Base-by-base conservation (phyloP, 208 protist genomes). In the Trypanosoma brucei region DNA sequence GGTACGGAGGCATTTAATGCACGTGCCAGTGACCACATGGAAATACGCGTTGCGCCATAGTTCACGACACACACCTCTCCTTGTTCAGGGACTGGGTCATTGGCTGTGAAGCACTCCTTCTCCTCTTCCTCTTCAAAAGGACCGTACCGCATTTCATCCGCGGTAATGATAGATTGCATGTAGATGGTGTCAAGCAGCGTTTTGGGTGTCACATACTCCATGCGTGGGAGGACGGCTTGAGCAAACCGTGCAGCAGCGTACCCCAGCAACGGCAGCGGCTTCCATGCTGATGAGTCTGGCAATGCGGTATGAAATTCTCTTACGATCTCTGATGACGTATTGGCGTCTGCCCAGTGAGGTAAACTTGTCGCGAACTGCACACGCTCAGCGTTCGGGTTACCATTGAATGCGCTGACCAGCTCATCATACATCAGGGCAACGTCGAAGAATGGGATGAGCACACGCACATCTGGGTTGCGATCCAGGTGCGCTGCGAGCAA, bases 11-110 rank as follows among this genome's bases (percentile, higher is more conserved):
- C 66, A 52, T 78, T 40, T n/a, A 88, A 46, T 22, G 79, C 66
- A 35, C 70, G 68, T 1, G 56, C 37, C 34, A 81, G 55, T 0
- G 66, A 78, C 45, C 76, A 55, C 42, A 65, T 66, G 1, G 40
- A 44, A 31, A 88, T 83, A 56, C 40, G 33, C 34, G 68, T 69
- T 1, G 82, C 82, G 11, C 78, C 82, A 72, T 79, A 88, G 70
- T 84, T 88, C 45, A 62, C 55, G 9, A 13, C 55, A 36, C 63
- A 65, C 11, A 5, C 34, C 3, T 31, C 31, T 14, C 14, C 31
- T 36, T 62, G 42, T 46, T 46, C 42, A 6, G 42, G 22, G 22
- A 22, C 22, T 22, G 22, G 22, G 22, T 22, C 22, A 22, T 22
- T 22, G 22, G 31, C 55, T n/a, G 35, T 55, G 76, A 36, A 42